A percentile compares a stretch with the other conserved stretches of the same genome.
Conservation (phyloP, 805 yeast species). For the Ogataea kodamae region DNA sequence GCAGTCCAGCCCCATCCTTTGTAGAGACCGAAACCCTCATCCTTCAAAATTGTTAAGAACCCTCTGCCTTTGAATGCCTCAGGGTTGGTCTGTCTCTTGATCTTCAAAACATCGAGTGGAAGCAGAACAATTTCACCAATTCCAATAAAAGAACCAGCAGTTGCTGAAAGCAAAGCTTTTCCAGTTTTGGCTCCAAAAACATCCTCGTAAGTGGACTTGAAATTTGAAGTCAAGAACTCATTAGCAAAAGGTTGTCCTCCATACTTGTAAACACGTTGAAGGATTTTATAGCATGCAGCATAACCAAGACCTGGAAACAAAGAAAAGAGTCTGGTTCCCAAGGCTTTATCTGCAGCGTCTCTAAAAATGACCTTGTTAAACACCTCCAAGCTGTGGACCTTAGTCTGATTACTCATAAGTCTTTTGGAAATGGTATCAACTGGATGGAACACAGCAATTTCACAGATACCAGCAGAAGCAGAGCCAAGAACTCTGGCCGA, state of each 20-base stretch:
- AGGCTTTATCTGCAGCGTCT: slow-evolving; percentile 68
- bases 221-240: slow-evolving; percentile 79
- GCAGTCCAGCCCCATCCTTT: slow-evolving; percentile 99
- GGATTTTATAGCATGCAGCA: slow-evolving; percentile 94
- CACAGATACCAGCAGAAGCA: slow-evolving; percentile 97
- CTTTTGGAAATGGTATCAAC: slow-evolving; percentile 98
- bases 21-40: slow-evolving; percentile 91
- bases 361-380: slow-evolving; percentile 85
- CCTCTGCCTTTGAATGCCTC: slow-evolving; percentile 99
- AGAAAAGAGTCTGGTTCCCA: slow-evolving; percentile 70
- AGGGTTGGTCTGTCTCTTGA: slow-evolving; percentile 99
- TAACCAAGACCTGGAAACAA: slow-evolving; percentile 97
- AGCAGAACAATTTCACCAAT: slow-evolving; percentile 95
- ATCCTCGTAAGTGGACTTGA: slow-evolving; percentile 63
- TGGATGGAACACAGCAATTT: slow-evolving; percentile 96
- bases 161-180: slow-evolving; percentile 93
- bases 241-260: slow-evolving; percentile 99
- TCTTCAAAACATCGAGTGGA: slow-evolving; percentile 94
- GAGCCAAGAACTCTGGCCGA: slow-evolving; percentile 90
- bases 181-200: slow-evolving; percentile 92
- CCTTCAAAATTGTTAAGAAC: slow-evolving; percentile 74
- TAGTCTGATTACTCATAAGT: slow-evolving; percentile 78
- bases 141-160: slow-evolving; percentile 96
- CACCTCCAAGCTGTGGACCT: slow-evolving; percentile 57
- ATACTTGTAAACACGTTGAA: slow-evolving; percentile 97